Evolutionary conservation across 192 early-diverging fungal species (phyloP), one percentile per base, ranked within the genome.

Genomic region (Backusella morwellensis): DNA sequence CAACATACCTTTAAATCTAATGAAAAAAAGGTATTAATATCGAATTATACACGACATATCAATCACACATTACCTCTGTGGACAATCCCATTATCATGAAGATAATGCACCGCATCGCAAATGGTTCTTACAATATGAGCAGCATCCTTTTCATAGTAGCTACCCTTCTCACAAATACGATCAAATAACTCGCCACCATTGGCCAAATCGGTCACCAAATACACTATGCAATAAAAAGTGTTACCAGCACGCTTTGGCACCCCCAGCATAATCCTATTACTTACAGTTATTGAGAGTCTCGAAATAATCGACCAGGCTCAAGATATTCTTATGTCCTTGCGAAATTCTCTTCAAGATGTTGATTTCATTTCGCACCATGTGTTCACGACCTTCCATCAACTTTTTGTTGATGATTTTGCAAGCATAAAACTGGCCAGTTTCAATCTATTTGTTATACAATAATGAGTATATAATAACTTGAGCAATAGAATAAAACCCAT

Each of bases 141-240:
- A 7, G 95, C 96, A 76, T 97, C 95, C 5, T 82, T 75, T 82
- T 99, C 98, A 73, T 85, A 88, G 56, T 94, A 93, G 71, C 73
- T 90, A 66, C 81, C 91, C 84, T 89, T 88, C 66, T 81, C 86
- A 78, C 81, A 90, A 68, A 99, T 94, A 52, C 93, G 87, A 76
- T 98, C 94, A 81, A 98, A 98, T 35, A 99, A 84, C 82, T 99
- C 98, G 35, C 97, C 97, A 36, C 98, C 98, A 4, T 87, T 88
- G 32, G 91, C 93, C 52, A 92, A 82, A 76, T 95, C 95, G 14
- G 89, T 93, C n/a, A 96, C 89, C 44, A 96, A 76, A 74, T 96
- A 96, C 42, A 92, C 89, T 91, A 68, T 15, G 21, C 36, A 29
- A 41, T 12, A 70, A 7, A 70, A 19, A 23, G 4, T 34, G 15